Evolutionary conservation across 306 rosid genomes (phyloP).

Genomic region (Lathyrus aphaca): DNA sequence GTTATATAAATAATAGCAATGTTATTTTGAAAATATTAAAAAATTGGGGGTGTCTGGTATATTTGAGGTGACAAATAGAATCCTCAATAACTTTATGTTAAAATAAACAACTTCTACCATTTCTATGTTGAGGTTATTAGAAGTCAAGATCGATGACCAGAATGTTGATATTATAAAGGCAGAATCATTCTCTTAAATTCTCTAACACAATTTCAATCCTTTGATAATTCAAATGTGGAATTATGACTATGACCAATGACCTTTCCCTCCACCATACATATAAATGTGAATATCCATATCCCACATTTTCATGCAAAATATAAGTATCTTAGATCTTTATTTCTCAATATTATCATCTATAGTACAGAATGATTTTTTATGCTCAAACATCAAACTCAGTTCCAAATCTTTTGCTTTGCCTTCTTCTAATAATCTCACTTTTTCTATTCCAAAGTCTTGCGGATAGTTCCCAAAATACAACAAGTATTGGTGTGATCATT

Average conservation of each 20-base stretch:
- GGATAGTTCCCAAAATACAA: constrained; percentile 5
- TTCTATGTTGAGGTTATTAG: no score
- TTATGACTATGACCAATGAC: constrained; percentile 24
- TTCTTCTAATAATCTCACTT: constrained; percentile 20
- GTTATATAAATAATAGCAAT: no score
- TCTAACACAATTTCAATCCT: background rate
- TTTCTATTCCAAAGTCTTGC: constrained; percentile 17
- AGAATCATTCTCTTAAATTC: background rate
- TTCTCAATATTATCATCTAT: background rate
- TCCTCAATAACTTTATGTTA: no score
- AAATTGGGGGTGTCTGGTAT: no score
- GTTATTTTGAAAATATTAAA: no score
- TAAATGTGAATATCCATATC: background rate
- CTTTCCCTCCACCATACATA: background rate
- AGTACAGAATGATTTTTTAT: constrained; percentile 17
- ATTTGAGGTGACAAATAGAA: no score
- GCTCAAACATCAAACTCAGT: constrained; percentile 1
- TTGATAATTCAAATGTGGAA: background rate
- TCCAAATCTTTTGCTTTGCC: constrained; percentile 16
- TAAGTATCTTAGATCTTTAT: background rate
- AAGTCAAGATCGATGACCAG: constrained; percentile 18
- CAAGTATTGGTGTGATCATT: constrained; percentile 45
- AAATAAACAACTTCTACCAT: no score
- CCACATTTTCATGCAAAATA: background rate
- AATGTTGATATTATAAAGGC: background rate